Evolutionary conservation across 2,329 filamentous ascomycete genomes (phyloP).

Genomic region (Ploettnerulaceae sp.): DNA sequence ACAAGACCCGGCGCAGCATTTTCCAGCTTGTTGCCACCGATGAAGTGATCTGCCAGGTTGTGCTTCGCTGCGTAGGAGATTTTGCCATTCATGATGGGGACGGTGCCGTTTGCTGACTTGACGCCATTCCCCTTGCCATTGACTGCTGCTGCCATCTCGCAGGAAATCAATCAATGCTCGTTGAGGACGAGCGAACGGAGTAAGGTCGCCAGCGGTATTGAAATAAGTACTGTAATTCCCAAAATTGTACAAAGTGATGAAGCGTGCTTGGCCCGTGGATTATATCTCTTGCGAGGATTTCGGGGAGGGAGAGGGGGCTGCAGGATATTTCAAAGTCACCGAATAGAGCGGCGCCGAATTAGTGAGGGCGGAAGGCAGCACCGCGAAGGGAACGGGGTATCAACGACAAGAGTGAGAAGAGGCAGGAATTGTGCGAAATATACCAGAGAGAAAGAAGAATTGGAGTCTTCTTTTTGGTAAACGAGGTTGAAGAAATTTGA

Average conservation of each 20-base stretch:
- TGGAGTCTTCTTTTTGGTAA: no score
- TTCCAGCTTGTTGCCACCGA: constrained; percentile 84
- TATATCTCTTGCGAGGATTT: constrained; percentile 7
- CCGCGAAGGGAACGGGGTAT: no score
- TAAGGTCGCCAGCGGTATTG: constrained; percentile 24
- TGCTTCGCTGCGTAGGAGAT: constrained; percentile 73
- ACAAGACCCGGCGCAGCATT: constrained; percentile 80
- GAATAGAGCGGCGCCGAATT: constrained; percentile 11
- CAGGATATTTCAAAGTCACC: constrained; percentile 6
- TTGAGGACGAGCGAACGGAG: constrained; percentile 26
- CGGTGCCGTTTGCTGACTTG: constrained; percentile 35
- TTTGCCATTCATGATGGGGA: constrained; percentile 52
- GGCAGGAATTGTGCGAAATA: neutral
- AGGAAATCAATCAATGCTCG: constrained; percentile 24
- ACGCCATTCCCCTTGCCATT: constrained; percentile 36
- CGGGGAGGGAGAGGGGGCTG: constrained; percentile 6
- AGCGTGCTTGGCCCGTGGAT: constrained; percentile 7
- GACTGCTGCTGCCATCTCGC: constrained; percentile 47
- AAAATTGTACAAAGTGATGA: constrained; percentile 1
- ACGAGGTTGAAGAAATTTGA: no score
- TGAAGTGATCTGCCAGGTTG: constrained; percentile 87
- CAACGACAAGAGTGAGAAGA: constrained; percentile 6
- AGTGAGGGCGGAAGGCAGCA: constrained; percentile 2
- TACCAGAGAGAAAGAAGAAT: no score
- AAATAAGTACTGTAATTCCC: constrained; percentile 7